Percentiles rank a stretch among this genome's conserved stretches.
Evolutionary conservation across 164 flowering plant genomes (phyloP).

Genomic region (Vitis vinifera): DNA sequence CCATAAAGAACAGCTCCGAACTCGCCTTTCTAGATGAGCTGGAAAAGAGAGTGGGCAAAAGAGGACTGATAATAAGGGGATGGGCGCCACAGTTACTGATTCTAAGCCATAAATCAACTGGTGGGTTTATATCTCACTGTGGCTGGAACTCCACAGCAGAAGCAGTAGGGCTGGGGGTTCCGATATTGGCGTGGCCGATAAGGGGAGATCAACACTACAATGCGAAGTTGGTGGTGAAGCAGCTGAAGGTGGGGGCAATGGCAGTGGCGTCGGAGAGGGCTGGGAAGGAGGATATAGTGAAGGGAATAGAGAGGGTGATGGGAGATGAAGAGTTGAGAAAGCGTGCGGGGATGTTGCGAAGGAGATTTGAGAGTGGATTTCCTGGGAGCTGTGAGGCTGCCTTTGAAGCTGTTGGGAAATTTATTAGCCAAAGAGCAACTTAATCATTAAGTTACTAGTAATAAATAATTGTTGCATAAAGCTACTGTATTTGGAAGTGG

Average conservation of each 20-base stretch:
- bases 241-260: conserved; percentile 38
- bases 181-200: conserved; percentile 61
- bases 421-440: conserved; percentile 9
- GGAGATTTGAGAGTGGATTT: conserved; percentile 30
- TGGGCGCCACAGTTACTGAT: conserved; percentile 61
- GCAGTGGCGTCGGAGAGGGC: conserved; percentile 11
- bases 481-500: too few relatives aligned
- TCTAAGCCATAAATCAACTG: conserved; percentile 55
- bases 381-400: conserved; percentile 44
- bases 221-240: conserved; percentile 35
- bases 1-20: conserved; percentile 1
- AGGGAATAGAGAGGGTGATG: conserved; percentile 37
- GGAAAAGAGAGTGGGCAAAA: too few relatives aligned
- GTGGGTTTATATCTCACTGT: conserved; percentile 46
- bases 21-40: too few relatives aligned
- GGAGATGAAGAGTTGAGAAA: conserved; percentile 33
- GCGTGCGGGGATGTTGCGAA: conserved; percentile 20
- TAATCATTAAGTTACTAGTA: too few relatives aligned
- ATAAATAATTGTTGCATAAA: too few relatives aligned
- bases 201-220: conserved; percentile 49
- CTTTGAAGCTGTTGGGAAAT: conserved; percentile 36
- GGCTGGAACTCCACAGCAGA: conserved; percentile 62
- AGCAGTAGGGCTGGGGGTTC: conserved; percentile 50
- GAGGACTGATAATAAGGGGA: conserved; percentile 18
- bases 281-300: conserved; percentile 30